These are phyloP conservation scores for Chalaropsis ovoidea DNA, from an alignment of 2,329 filamentous ascomycete species.

Conservation along the genomic window DNA sequence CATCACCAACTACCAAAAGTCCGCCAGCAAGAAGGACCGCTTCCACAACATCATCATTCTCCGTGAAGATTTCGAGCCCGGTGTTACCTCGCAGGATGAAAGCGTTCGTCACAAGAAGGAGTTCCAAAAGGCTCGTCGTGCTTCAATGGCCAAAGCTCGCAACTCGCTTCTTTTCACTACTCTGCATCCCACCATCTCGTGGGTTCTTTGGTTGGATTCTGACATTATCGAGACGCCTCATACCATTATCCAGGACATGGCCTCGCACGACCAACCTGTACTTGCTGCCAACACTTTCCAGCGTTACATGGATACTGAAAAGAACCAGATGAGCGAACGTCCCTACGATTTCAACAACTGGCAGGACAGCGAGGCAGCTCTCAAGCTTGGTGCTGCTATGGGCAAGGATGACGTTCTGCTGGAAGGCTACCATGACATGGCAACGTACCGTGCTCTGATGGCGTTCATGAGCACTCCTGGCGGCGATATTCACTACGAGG, in stretches of 20 bases:
- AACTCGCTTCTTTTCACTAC: conserved; percentile 95
- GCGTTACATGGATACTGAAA: conserved; percentile 60
- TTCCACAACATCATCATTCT: conserved; percentile 93
- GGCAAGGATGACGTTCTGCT: conserved; percentile 83
- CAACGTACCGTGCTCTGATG: conserved; percentile 88
- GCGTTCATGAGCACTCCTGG: conserved; percentile 57
- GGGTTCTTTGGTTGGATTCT: conserved; percentile 92
- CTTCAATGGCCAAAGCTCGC: conserved; percentile 84
- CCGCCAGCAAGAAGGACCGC: conserved; percentile 62
- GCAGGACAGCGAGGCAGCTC: conserved; percentile 76
- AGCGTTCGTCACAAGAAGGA: conserved; percentile 81
- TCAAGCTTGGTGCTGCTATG: conserved; percentile 67
- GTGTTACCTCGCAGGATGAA: conserved; percentile 71
- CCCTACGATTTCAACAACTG: conserved; percentile 97
- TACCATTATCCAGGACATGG: conserved; percentile 82
- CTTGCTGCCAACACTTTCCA: conserved; percentile 96
- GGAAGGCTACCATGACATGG: conserved; percentile 86
- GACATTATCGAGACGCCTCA: conserved; percentile 85
- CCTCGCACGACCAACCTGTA: conserved; percentile 75
- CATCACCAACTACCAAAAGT: conserved; percentile 72
- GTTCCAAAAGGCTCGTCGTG: conserved; percentile 76
- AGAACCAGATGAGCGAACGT: conserved; percentile 60
- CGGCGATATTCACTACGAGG: conserved; percentile 49
- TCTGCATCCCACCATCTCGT: conserved; percentile 77
- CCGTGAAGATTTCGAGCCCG: conserved; percentile 85